Base-by-base conservation (phyloP, 2,329 filamentous ascomycete genomes). In the Macrophomina phaseolina region DNA sequence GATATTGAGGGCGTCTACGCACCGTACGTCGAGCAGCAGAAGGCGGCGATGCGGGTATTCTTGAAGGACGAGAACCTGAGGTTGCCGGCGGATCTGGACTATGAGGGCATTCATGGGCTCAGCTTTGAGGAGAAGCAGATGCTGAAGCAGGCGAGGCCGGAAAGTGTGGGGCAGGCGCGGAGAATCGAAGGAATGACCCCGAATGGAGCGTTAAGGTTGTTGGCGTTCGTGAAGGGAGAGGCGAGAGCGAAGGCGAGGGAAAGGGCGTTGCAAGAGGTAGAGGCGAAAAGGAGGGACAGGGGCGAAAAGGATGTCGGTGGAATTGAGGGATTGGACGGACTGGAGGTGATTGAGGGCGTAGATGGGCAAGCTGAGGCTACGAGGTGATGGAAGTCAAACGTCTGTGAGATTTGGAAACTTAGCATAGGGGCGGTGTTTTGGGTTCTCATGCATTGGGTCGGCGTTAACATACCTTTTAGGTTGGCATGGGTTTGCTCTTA, bases 161-260 rank as follows among this genome's bases (percentile, higher is more conserved):
- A 96, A 79, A 96, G 88, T 68, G 83, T 99, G 28, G 94, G 92
- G 0, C 95, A 97, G 84, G 94, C 94, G 38, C 85, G 93, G 58
- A 83, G 95, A 14, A 87, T 97, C 11, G 95, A 99, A 78, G 94
- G 94, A 2, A 84, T 85, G n/a, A 85, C 84, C 68, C 82, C 84
- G 0, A 76, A 78, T 36, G 84, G 83, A 0, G 82, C 82, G 32
- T 69, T 85, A 70, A 73, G 87, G 65, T 75, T 95, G 68, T 78
- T 94, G 67, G 83, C 82, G 30, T 86, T 87, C 75, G 88, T 93
- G n/a, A 82, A 81, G 70, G 81, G 79, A 2, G 76, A 73, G 38
- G 76, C 76, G 67, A 76, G 71, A 65, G 75, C 70, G 53, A 74
- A 77, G 67, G 70, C 72, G 71, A 72, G 68, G 75, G 66, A 46